These are phyloP conservation scores for Spathaspora sp. DNA, from an alignment of 1,139 yeast genomes.

Conservation along the genomic window DNA sequence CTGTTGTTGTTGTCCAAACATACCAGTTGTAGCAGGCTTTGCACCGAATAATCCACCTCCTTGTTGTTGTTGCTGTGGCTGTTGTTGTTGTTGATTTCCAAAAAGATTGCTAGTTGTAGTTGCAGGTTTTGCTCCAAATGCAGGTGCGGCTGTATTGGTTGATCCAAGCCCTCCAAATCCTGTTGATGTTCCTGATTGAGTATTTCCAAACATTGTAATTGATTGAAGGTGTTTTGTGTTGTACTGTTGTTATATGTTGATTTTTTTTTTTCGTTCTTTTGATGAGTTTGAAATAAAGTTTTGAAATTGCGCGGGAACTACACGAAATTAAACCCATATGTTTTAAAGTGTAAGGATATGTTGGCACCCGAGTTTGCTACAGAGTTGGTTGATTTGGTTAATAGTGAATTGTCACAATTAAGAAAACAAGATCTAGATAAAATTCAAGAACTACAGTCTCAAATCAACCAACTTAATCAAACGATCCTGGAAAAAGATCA, in stretches of 20 bases:
- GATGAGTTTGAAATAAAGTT: conserved; percentile 2
- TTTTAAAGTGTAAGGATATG: background rate
- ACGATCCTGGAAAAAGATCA: conserved; percentile 5
- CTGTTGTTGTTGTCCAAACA: conserved; percentile 10
- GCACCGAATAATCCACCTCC: conserved; percentile 20
- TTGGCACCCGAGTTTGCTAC: conserved; percentile 7
- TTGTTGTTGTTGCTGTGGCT: conserved; percentile 9
- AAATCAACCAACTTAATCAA: conserved; percentile 5
- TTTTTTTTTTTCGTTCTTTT: conserved; percentile 2
- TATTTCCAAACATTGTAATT: conserved; percentile 17
- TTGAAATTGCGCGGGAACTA: too few species aligned
- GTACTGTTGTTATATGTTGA: background rate
- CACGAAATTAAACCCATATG: too few species aligned
- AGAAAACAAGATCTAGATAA: conserved; percentile 8
- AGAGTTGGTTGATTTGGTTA: conserved; percentile 2
- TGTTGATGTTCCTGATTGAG: conserved; percentile 14
- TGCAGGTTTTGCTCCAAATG: conserved; percentile 24
- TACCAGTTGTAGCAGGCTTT: conserved; percentile 10
- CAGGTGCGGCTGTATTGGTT: conserved; percentile 9
- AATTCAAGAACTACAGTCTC: conserved; percentile 5
- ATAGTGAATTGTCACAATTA: conserved; percentile 8
- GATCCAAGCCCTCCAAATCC: conserved; percentile 22
- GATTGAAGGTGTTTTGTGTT: background rate
- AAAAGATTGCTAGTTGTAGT: conserved; percentile 7
- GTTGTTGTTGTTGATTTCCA: conserved; percentile 11